Evolutionary conservation across 1,284 basidiomycete genomes (phyloP), one percentile per base, ranked within the genome.

Genomic region (Hortiboletus rubellus): DNA sequence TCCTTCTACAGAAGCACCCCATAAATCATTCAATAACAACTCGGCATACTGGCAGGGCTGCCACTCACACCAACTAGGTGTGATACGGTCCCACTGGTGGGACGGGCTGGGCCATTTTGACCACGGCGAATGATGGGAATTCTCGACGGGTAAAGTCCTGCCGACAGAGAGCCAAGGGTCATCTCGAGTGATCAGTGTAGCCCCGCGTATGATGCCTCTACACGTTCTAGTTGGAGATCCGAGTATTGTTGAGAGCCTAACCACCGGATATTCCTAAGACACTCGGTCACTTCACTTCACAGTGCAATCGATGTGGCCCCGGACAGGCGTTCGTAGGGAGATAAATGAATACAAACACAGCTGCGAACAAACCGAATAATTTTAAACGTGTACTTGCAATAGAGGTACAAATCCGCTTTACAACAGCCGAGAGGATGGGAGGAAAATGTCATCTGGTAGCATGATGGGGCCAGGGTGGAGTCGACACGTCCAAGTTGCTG

Each of bases 401-500:
- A 37, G 34, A 11, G 3, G 17, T 11, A 14, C 10, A 15, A 37
- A 3, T 31, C 38, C 15, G 33, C 22, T 30, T n/a, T 2, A 17
- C 22, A 17, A 33, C 3, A 30, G 22, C 8, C 9, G 8, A 36
- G 27, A 47, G 36, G 33, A 45, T 7, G 38, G n/a, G 6, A 22
- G 9, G 37, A 31, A 38, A 12, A 14, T 18, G 30, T 46, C 48
- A 62, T 62, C 18, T 12, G 52, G 42, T 30, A 34, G 34, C 37
- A 38, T 43, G 37, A 33, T 34, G 42, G 7, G 22, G 36, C 9
- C 27, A 14, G 18, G 18, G 40, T 31, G 14, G 52, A 37, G 18
- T 41, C 18, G 31, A 30, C 11, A 15, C 5, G 41, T 47, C 33
- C 3, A 51, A 54, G 52, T 71, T 56, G 63, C 65, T 47, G 14